These are phyloP conservation scores for Trichoderma arundinaceum DNA, from an alignment of 2,329 filamentous ascomycete genomes.

Conservation along the genomic window DNA sequence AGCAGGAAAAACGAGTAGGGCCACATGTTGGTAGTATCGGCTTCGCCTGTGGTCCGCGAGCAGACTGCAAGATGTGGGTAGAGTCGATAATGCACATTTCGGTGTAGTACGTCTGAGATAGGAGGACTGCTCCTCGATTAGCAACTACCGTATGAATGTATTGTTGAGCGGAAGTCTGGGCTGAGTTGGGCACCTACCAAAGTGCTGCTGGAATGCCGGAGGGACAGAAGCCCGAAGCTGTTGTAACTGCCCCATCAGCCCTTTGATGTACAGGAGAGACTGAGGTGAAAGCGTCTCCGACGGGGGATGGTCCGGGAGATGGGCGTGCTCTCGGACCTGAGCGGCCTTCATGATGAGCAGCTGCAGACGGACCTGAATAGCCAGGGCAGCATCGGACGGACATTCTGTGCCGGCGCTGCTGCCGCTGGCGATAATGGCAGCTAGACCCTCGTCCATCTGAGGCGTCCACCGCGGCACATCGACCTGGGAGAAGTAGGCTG, in stretches of 20 bases:
- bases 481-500: slow-evolving; percentile 8
- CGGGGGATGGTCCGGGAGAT: slow-evolving; percentile 6
- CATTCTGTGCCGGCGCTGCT: neutral
- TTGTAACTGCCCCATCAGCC: slow-evolving; percentile 1
- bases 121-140: neutral
- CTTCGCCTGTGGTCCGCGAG: neutral
- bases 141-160: neutral
- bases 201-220: slow-evolving; percentile 5
- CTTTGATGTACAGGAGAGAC: slow-evolving; percentile 1
- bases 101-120: slow-evolving; percentile 9
- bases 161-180: neutral
- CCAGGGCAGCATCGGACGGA: slow-evolving; percentile 7
- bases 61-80: neutral
- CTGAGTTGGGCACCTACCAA: neutral
- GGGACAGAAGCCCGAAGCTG: neutral
- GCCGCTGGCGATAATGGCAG: neutral
- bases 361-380: slow-evolving; percentile 1
- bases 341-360: neutral
- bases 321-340: neutral
- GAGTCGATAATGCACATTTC: slow-evolving; percentile 8
- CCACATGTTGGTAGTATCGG: neutral
- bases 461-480: neutral
- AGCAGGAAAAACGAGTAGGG: neutral
- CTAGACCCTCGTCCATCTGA: slow-evolving; percentile 1
- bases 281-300: slow-evolving; percentile 1